These are phyloP conservation scores for Polyplosphaeria fusca DNA, from an alignment of 495 filamentous ascomycete genomes.

Conservation along the genomic window DNA sequence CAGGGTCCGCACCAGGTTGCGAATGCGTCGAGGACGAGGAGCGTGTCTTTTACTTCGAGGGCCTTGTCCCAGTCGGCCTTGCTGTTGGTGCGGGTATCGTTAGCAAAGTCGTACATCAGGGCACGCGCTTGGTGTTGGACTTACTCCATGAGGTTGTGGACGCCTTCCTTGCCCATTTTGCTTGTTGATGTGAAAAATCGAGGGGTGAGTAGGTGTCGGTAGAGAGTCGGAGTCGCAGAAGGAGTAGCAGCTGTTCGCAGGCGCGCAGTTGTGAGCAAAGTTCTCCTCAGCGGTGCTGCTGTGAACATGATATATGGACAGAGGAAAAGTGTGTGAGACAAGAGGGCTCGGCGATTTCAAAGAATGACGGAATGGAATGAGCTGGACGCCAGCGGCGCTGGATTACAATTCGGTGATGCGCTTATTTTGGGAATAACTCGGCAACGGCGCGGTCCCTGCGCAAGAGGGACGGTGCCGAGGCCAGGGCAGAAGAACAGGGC, in stretches of 20 bases:
- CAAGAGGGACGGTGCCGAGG: not conserved
- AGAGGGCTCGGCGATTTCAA: slow-evolving; percentile 22
- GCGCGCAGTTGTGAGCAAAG: slow-evolving; percentile 36
- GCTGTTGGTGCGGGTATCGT: slow-evolving; percentile 43
- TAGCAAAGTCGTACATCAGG: too few relatives aligned
- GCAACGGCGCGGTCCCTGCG: slow-evolving; percentile 16
- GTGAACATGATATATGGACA: slow-evolving; percentile 35
- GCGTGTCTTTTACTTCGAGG: slow-evolving; percentile 47
- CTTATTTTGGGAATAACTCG: slow-evolving; percentile 11
- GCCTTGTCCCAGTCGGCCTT: slow-evolving; percentile 59
- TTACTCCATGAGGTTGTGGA: slow-evolving; percentile 52
- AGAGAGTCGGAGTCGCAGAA: slow-evolving; percentile 30
- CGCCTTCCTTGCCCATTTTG: slow-evolving; percentile 52
- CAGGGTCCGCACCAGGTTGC: slow-evolving; percentile 95
- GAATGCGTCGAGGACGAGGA: slow-evolving; percentile 81
- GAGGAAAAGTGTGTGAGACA: not conserved
- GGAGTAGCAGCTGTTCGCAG: slow-evolving; percentile 23
- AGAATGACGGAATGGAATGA: slow-evolving; percentile 20
- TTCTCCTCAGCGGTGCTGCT: slow-evolving; percentile 29
- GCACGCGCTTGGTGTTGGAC: slow-evolving; percentile 23
- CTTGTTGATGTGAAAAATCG: slow-evolving; percentile 48
- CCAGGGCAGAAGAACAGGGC: not conserved
- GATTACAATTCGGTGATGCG: slow-evolving; percentile 24
- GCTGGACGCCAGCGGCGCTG: slow-evolving; percentile 6
- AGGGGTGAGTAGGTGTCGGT: slow-evolving; percentile 23